A percentile compares a stretch with the other conserved stretches of the same genome.
Evolutionary conservation across 495 filamentous ascomycete species (phyloP).

Genomic region (Penicillium lagena): DNA sequence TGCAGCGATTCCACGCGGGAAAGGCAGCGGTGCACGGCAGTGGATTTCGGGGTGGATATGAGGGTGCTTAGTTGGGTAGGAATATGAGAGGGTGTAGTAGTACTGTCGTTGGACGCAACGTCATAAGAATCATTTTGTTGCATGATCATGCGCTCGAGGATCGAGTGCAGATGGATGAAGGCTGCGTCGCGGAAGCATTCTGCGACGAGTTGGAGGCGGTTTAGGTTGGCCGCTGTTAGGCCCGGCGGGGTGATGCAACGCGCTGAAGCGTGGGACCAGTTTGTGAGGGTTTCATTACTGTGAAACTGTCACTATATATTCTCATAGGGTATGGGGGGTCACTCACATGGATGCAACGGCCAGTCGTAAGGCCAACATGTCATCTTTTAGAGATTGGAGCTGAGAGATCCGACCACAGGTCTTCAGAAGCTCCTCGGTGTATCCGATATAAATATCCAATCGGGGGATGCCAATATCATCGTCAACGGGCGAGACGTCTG

Average conservation of each 20-base stretch:
- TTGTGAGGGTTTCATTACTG: conserved; percentile 32
- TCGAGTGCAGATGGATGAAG: conserved; percentile 38
- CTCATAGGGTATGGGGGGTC: not conserved
- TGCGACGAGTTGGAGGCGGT: conserved; percentile 36
- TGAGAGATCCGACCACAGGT: conserved; percentile 33
- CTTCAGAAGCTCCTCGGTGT: conserved; percentile 37
- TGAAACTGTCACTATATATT: not conserved
- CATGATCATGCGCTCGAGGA: conserved; percentile 23
- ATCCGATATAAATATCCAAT: conserved; percentile 40
- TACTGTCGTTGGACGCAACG: too few relatives aligned
- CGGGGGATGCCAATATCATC: conserved; percentile 23
- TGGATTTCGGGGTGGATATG: conserved; percentile 24
- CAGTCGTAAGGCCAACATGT: conserved; percentile 17
- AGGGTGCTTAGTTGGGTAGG: conserved; percentile 1
- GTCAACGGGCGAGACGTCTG: conserved; percentile 7
- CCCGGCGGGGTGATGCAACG: conserved; percentile 29
- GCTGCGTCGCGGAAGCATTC: conserved; percentile 39
- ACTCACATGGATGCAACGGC: conserved; percentile 31
- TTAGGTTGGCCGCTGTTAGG: conserved; percentile 20
- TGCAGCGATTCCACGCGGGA: conserved; percentile 19
- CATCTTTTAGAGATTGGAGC: conserved; percentile 20
- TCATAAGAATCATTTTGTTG: not conserved
- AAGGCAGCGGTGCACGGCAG: conserved; percentile 25
- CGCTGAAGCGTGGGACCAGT: conserved; percentile 27
- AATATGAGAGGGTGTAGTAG: not conserved